Evolutionary conservation across 345 rosid species (phyloP), one percentile per base, ranked within the genome.

Genomic region (Chamaenerion angustifolium): DNA sequence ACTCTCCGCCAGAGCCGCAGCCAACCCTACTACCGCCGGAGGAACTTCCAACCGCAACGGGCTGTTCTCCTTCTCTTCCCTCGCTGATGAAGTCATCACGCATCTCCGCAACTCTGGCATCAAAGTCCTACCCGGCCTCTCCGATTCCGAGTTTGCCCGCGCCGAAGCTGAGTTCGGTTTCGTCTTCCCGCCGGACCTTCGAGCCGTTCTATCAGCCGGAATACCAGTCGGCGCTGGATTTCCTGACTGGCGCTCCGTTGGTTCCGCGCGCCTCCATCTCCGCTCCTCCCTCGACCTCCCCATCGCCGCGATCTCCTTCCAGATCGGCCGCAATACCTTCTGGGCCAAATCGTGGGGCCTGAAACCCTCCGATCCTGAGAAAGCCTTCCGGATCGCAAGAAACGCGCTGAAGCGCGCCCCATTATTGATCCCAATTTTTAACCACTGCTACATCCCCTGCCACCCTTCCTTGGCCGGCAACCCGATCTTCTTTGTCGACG

Each of bases 111-210:
- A 56, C 53, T 89, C 95, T 0, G 83, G 78, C 16, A 66, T 83
- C 73, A 82, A 64, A 37, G 94, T 89, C 31, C 92, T 83, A 52
- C 70, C 73, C 35, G 98, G 98, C 57, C 56, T 89, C 15, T 64
- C 88, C 49, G 98, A 81, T 40, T 51, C 88, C 0, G 98, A 89
- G 62, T 85, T 89, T 56, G 94, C 88, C 16, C 65, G 83, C 27
- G 82, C 88, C 2, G 97, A 89, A 45, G 95, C 97, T 0, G 94
- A 89, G 66, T 89, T 86, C 40, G 90, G 92, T 27, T 82, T 89
- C 65, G 74, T 72, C 15, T 89, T 89, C 69, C 95, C 95, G 4
- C 97, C 97, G 2, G 97, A 89, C 50, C 90, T 89, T n/a, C 76
- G 85, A 12, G 97, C 95, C 40, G 66, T 89, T 7, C 80, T 89